Evolutionary conservation across 768 basidiomycete genomes (phyloP), one percentile per base, ranked within the genome.

Genomic region (Naematelia encephala): DNA sequence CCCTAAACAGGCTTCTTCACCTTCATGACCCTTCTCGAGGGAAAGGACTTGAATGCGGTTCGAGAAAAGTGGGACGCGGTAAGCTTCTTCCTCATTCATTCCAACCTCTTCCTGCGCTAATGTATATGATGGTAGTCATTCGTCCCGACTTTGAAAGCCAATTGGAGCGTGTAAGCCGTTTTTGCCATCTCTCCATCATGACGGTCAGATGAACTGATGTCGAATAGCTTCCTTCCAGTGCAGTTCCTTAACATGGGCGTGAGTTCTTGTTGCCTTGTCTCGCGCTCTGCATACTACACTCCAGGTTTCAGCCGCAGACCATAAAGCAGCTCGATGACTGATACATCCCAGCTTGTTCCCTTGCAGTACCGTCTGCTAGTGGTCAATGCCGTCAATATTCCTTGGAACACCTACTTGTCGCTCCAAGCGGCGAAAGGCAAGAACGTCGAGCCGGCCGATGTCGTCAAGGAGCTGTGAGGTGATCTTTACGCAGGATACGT

Each of bases 1-100:
- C 25, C 19, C 46, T 13, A 46, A n/a, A 21, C 57, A 73, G 71
- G 81, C 55, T 86, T 86, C 78, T 86, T 91, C 74, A 84, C 85
- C 11, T 82, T 85, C 0, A 90, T 91, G 87, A 85, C 87, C 29
- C 70, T 88, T 43, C 70, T 92, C 53, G 91, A 94, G 72, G 90
- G 89, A 26, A 86, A 88, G 67, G 81, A 79, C 77, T 73, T 71
- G 54, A 79, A 68, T 63, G 84, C 68, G 64, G 89, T 79, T 65
- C 82, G 78, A 60, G 77, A 81, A 54, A 80, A 82, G 42, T 78
- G 85, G 59, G 68, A 62, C 10, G 74, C 60, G 19, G 73, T 73
- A 54, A 60, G 68, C 65, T 34, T 45, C 13, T 13, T 21, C 27
- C 25, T 21, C 19, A 29, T n/a, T 54, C 30, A 5, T 12, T 21